phyloP scores from a whole-genome alignment of 176 grass and related monocot genomes.

The Pontederia paniculata region DNA sequence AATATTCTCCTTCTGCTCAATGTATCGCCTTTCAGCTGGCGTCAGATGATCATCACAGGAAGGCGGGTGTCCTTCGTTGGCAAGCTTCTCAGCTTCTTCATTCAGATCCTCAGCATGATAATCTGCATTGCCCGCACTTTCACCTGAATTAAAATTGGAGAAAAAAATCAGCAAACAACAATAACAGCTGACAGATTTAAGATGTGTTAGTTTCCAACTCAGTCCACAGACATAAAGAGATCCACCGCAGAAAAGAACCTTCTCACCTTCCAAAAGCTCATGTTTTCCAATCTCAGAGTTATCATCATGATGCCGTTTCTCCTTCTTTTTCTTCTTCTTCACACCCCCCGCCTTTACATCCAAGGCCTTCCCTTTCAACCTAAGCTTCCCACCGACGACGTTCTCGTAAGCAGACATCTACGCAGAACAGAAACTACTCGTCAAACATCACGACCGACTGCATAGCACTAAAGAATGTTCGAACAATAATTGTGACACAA shows the following conservation, averaged over 20 bases:
- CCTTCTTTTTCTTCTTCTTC: conserved; percentile 72
- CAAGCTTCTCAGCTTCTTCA: conserved; percentile 32
- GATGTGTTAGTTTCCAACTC: no score
- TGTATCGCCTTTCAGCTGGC: conserved; percentile 58
- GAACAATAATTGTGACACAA: no score
- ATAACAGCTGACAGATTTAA: no score
- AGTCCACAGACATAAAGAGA: no score
- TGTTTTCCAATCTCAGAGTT: conserved; percentile 25
- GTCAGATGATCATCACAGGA: conserved; percentile 45
- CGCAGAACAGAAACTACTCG: no score
- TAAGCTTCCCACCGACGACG: conserved; percentile 63
- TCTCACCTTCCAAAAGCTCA: conserved; percentile 42
- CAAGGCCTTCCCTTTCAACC: conserved; percentile 77
- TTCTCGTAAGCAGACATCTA: conserved; percentile 78
- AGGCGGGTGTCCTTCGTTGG: conserved; percentile 22
- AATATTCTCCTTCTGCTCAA: conserved; percentile 78
- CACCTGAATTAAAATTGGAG: no score
- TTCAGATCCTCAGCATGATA: conserved; percentile 26
- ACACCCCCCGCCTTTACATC: conserved; percentile 75
- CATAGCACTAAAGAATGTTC: no score
- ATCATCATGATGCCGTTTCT: conserved; percentile 32
- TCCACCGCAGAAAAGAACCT: no score
- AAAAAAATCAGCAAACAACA: no score
- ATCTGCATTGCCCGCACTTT: no score
- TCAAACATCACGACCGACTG: no score